These are phyloP conservation scores for Brassica rapa DNA, from an alignment of 345 rosid species.

Conservation along the genomic window DNA sequence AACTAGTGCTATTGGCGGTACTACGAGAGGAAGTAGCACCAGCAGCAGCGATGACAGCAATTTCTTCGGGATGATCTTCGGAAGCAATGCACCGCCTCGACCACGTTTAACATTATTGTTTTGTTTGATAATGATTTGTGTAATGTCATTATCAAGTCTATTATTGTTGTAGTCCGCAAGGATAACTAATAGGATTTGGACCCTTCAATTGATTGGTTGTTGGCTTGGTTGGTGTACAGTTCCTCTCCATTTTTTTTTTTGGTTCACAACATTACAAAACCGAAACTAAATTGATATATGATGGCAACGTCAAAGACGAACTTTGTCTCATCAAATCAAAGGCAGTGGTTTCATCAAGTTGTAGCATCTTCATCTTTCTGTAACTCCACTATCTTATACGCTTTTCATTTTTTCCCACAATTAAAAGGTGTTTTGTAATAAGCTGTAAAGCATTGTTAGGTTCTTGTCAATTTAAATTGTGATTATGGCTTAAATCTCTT, in stretches of 20 bases:
- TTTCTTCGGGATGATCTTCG: slow-evolving; percentile 38
- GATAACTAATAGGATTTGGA: slow-evolving; percentile 38
- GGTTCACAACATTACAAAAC: slow-evolving; percentile 1
- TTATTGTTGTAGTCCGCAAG: slow-evolving; percentile 39
- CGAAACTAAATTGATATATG: slow-evolving; percentile 5
- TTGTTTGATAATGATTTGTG: slow-evolving; percentile 30
- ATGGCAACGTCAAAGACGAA: slow-evolving; percentile 13
- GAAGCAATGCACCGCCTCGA: slow-evolving; percentile 33
- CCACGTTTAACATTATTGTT: slow-evolving; percentile 27
- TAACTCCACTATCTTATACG: background rate
- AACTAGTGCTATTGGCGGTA: slow-evolving; percentile 6
- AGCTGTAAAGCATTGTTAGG: slow-evolving; percentile 1
- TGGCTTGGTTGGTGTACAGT: slow-evolving; percentile 27
- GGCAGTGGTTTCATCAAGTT: background rate
- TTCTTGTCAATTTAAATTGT: background rate
- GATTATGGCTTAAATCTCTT: background rate
- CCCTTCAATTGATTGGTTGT: slow-evolving; percentile 31
- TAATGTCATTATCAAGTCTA: slow-evolving; percentile 35
- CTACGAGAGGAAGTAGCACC: slow-evolving; percentile 29
- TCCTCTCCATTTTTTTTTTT: slow-evolving; percentile 12
- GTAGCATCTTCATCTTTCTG: background rate
- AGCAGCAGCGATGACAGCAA: slow-evolving; percentile 10
- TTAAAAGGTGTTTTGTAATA: background rate
- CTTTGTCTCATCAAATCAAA: slow-evolving; percentile 22
- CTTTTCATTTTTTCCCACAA: background rate